Base-by-base conservation (phyloP, 164 flowering plant species). In the Tetrastigma voinierianum region DNA sequence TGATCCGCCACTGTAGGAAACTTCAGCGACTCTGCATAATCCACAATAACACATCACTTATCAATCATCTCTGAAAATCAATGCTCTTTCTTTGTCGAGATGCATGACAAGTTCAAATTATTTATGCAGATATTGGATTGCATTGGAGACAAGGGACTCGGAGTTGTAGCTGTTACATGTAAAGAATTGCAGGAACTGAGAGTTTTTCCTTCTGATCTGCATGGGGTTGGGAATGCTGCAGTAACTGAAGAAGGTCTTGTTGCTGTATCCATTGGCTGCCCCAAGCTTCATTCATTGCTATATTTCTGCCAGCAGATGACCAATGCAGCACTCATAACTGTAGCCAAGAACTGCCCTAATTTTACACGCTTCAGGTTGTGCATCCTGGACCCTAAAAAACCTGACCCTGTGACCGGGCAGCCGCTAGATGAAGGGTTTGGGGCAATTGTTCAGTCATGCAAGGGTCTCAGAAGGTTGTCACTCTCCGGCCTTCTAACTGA, bases 371-470 rank as follows among this genome's bases (percentile, higher is more conserved):
- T 93, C 72, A 75, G 96, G 62, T 59, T 93, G 24, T 81, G 89
- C 82, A 93, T 81, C 66, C 87, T 92, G n/a, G 83, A 88, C 53
- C 87, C 91, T 0, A 76, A 20, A 59, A 83, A 77, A 70, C 89
- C 94, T 1, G 98, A 93, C 67, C 80, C 80, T n/a, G 69, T 76
- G 21, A 94, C 96, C 17, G 45, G 16, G 55, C 80, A 78, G 71
- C 96, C 97, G 6, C 68, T 94, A 62, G 98, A 94, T 72, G 93
- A 91, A 74, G 98, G 98, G 32, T 94, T 90, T 67, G 97, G 96
- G 48, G 96, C 96, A 0, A 87, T 94, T 70, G 97, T 91, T 48
- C 85, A 78, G 70, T 80, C 91, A 3, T 91, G 92, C 80, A 94
- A 85, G 81, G 75, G 78, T 18, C 89, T 91, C 9, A 75, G 75